Evolutionary conservation across 164 flowering plant genomes (phyloP).

Genomic region (Protea cynaroides): DNA sequence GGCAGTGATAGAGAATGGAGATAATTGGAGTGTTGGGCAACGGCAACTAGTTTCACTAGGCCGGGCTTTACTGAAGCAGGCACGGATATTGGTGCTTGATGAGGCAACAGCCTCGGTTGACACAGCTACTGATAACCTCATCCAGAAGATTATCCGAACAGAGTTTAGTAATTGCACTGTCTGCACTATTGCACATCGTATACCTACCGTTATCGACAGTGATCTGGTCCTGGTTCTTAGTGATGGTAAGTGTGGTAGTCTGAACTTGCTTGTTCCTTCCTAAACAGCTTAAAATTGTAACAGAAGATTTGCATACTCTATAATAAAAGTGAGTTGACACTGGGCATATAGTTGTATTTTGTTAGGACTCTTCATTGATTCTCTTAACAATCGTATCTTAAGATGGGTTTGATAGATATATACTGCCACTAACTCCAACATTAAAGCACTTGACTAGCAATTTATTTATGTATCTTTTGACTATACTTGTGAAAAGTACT

Average conservation of each 20-base stretch:
- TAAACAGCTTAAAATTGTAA: no score
- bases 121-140: conserved; percentile 90
- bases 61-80: conserved; percentile 86
- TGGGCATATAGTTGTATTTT: background rate
- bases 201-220: conserved; percentile 93
- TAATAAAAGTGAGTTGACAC: background rate
- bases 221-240: conserved; percentile 96
- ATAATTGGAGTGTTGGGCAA: conserved; percentile 99
- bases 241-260: conserved; percentile 57
- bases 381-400: background rate
- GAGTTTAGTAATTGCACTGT: conserved; percentile 91
- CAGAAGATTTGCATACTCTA: background rate
- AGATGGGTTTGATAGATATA: no score
- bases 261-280: background rate
- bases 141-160: conserved; percentile 83
- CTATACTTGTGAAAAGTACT: background rate
- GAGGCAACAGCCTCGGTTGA: conserved; percentile 99
- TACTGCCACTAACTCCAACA: no score
- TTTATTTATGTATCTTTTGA: background rate
- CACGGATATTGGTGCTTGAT: conserved; percentile 86
- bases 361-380: background rate
- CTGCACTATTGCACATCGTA: conserved; percentile 96
- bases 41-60: conserved; percentile 94
- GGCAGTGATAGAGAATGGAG: conserved; percentile 93
- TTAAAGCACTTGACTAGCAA: no score